Conservation (phyloP, 192 early-diverging fungal species). For the Gaertneriomyces sp. region DNA sequence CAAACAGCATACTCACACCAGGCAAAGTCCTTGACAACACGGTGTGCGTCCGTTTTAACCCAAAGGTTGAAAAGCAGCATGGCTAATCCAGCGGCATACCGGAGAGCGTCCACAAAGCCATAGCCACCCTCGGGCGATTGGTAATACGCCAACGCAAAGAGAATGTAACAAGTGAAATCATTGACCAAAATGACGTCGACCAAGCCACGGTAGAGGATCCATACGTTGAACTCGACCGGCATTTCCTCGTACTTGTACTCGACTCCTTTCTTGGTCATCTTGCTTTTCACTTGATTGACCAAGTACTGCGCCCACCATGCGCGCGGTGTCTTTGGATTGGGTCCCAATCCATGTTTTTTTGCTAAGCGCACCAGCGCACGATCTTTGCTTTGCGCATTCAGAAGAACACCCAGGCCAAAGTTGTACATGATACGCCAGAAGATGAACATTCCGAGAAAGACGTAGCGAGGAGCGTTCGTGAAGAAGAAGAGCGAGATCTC, state of each 20-base stretch:
- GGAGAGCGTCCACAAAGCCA: slow-evolving; percentile 51
- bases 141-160: slow-evolving; percentile 79
- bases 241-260: slow-evolving; percentile 40
- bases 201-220: slow-evolving; percentile 91
- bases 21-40: slow-evolving; percentile 94
- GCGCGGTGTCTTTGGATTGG: slow-evolving; percentile 26
- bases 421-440: slow-evolving; percentile 90
- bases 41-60: slow-evolving; percentile 93
- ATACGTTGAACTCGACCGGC: slow-evolving; percentile 94
- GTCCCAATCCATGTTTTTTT: slow-evolving; percentile 59
- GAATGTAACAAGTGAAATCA: slow-evolving; percentile 81
- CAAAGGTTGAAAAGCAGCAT: slow-evolving; percentile 89
- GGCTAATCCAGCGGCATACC: slow-evolving; percentile 73
- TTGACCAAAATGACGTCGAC: slow-evolving; percentile 92
- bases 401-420: slow-evolving; percentile 75
- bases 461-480: slow-evolving; percentile 46
- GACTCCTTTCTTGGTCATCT: slow-evolving; percentile 28
- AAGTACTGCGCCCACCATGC: slow-evolving; percentile 33
- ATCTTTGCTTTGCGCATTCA: slow-evolving; percentile 66
- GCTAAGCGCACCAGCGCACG: slow-evolving; percentile 68
- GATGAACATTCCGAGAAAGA: slow-evolving; percentile 73
- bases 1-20: slow-evolving; percentile 70
- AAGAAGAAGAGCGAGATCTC: slow-evolving; percentile 64
- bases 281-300: slow-evolving; percentile 31
- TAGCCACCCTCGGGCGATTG: slow-evolving; percentile 55